Evolutionary conservation across 2,329 filamentous ascomycete species (phyloP), one percentile per base, ranked within the genome.

Genomic region (Paramyrothecium roridum): DNA sequence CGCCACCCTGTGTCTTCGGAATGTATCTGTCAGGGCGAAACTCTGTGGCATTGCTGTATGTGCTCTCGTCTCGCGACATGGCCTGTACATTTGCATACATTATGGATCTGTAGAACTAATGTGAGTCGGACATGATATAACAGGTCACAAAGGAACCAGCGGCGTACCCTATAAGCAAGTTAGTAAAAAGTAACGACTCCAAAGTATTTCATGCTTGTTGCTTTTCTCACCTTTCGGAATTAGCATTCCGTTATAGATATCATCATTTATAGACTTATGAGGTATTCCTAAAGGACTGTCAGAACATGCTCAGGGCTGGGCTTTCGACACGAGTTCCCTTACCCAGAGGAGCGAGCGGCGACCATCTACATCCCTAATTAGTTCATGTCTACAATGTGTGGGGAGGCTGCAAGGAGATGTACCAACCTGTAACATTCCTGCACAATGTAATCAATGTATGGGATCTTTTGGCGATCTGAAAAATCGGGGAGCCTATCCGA

Each of bases 181-280:
- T 43, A 43, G 37, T 43, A 17, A 19, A 43, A 12, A 22, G 22
- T 12, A 49, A 49, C 6, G n/a, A 23, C 22, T 17, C 19, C 8
- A 21, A n/a, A 4, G 20, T 11, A 23, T 7, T 13, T 7, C 16
- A 30, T 22, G 2, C 19, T 22, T 12, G 20, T 49, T n/a, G 26
- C 26, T n/a, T 49, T 52, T 11, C 54, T 40, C 58, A 68, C 83
- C 83, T 58, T 77, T 79, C 13, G 81, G 82, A 56, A 86, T 83
- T 58, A 79, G 76, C 71, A 83, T 81, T 50, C 77, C 81, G 22
- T 79, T 72, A 61, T 85, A 86, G 30, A 78, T 69, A 59, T 86
- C 83, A 56, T 86, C 82, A 53, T 79, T 66, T 3, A 78, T 72
- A 13, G 80, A 74, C 56, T 72, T 77, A 66, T 86, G 83, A 11